Percentiles rank a stretch among this genome's conserved stretches.
These are phyloP conservation scores for Alternaria triticina DNA, from an alignment of 2,329 filamentous ascomycete species.

Conservation along the genomic window DNA sequence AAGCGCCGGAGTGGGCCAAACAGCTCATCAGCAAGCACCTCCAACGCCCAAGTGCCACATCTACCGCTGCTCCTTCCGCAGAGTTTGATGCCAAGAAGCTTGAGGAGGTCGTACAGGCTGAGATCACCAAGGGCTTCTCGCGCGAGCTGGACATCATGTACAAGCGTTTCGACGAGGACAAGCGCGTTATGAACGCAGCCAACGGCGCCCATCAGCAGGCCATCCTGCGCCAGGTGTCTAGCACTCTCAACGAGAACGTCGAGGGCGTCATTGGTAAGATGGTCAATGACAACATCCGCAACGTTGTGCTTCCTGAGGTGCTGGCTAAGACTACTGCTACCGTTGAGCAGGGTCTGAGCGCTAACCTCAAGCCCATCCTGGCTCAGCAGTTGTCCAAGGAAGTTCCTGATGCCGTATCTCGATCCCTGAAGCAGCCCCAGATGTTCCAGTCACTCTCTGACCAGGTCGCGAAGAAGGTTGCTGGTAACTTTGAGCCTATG, in stretches of 20 bases:
- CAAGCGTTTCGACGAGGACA: slow-evolving; percentile 72
- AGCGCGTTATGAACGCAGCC: slow-evolving; percentile 67
- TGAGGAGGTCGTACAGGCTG: slow-evolving; percentile 54
- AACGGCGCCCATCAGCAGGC: slow-evolving; percentile 72
- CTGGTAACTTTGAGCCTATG: slow-evolving; percentile 72
- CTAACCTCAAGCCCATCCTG: slow-evolving; percentile 70
- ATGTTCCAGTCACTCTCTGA: slow-evolving; percentile 76
- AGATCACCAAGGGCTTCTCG: slow-evolving; percentile 54
- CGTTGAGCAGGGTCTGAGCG: slow-evolving; percentile 73
- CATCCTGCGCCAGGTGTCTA: slow-evolving; percentile 71
- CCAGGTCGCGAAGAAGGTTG: slow-evolving; percentile 70
- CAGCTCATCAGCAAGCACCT: slow-evolving; percentile 41
- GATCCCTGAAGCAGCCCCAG: slow-evolving; percentile 75
- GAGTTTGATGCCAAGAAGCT: slow-evolving; percentile 61
- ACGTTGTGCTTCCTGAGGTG: slow-evolving; percentile 76
- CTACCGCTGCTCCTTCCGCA: slow-evolving; percentile 16
- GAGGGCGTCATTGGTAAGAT: slow-evolving; percentile 79
- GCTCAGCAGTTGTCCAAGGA: slow-evolving; percentile 73
- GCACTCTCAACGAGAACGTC: slow-evolving; percentile 72
- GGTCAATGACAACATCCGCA: slow-evolving; percentile 76
- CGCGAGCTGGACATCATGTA: slow-evolving; percentile 64
- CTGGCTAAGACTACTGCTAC: slow-evolving; percentile 70
- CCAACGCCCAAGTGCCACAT: slow-evolving; percentile 26
- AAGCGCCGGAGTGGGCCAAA: slow-evolving; percentile 48
- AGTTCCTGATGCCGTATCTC: slow-evolving; percentile 70